Evolutionary conservation across 2,329 filamentous ascomycete species (phyloP).

Genomic region (Alternaria rosae): DNA sequence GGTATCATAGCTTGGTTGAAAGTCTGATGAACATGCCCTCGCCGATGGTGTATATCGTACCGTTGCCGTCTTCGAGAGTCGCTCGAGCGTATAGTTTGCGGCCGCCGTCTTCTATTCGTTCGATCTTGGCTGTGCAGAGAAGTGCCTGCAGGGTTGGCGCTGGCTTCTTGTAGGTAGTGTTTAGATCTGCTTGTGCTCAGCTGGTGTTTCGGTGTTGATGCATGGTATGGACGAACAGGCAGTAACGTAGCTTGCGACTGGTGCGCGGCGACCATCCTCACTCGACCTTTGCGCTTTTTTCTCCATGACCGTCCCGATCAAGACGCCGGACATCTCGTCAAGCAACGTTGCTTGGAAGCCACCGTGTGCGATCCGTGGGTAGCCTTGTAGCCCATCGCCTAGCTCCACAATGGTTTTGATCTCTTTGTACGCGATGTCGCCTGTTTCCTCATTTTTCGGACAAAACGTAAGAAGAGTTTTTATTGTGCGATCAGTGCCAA

Average conservation of each 20-base stretch:
- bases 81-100: slow-evolving; percentile 62
- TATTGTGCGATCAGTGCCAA: slow-evolving; percentile 61
- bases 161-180: slow-evolving; percentile 62
- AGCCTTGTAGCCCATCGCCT: slow-evolving; percentile 63
- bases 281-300: slow-evolving; percentile 15
- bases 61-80: slow-evolving; percentile 59
- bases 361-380: slow-evolving; percentile 62
- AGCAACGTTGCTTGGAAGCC: slow-evolving; percentile 66
- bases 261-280: slow-evolving; percentile 7
- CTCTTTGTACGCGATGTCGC: slow-evolving; percentile 40
- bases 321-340: slow-evolving; percentile 64
- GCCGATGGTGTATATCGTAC: slow-evolving; percentile 58
- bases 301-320: slow-evolving; percentile 56
- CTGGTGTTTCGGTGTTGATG: not conserved
- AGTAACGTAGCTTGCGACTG: slow-evolving; percentile 35
- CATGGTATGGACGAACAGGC: slow-evolving; percentile 38
- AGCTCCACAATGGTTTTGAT: slow-evolving; percentile 54
- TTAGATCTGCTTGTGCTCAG: slow-evolving; percentile 54
- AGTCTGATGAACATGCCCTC: slow-evolving; percentile 62
- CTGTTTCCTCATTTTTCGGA: slow-evolving; percentile 26
- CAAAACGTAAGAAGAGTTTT: slow-evolving; percentile 35
- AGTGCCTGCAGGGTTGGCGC: slow-evolving; percentile 60
- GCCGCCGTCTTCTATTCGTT: slow-evolving; percentile 60
- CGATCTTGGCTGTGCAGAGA: slow-evolving; percentile 56
- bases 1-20: slow-evolving; percentile 32